phyloP scores from a whole-genome alignment of 2,329 filamentous ascomycete species.

The Fusarium anguioides region DNA sequence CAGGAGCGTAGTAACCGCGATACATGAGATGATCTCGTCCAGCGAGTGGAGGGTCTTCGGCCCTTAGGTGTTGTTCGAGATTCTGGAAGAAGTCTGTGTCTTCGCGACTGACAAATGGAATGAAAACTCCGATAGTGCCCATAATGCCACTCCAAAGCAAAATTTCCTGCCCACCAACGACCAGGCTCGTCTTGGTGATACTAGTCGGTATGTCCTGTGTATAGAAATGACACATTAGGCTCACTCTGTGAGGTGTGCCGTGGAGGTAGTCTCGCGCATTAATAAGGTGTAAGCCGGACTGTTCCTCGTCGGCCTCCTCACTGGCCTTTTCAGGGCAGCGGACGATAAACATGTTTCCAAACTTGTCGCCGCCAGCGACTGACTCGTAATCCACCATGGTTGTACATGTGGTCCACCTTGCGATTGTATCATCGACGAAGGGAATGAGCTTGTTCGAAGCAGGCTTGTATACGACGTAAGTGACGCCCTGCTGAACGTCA shows the following conservation, averaged over 20 bases:
- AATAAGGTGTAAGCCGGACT: constrained; percentile 87
- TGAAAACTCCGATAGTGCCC: constrained; percentile 91
- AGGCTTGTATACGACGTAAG: constrained; percentile 92
- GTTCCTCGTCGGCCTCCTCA: constrained; percentile 91
- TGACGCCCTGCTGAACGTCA: constrained; percentile 92
- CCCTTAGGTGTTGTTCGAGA: constrained; percentile 87
- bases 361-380: constrained; percentile 94
- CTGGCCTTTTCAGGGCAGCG: constrained; percentile 88
- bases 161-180: constrained; percentile 91
- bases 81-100: constrained; percentile 98
- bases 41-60: constrained; percentile 86
- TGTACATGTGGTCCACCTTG: constrained; percentile 90
- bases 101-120: constrained; percentile 91
- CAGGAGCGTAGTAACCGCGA: constrained; percentile 92
- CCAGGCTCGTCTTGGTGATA: constrained; percentile 87
- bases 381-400: constrained; percentile 99
- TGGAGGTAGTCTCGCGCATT: constrained; percentile 92
- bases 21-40: constrained; percentile 97
- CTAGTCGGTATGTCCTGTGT: constrained; percentile 92
- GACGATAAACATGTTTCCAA: constrained; percentile 94
- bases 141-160: constrained; percentile 94
- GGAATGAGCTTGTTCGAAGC: constrained; percentile 92
- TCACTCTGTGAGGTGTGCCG: constrained; percentile 85
- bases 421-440: constrained; percentile 89
- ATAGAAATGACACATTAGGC: constrained; percentile 88